These are phyloP conservation scores for Poteriospumella lacustris DNA, from an alignment of 108 stramenopile species.

Conservation along the genomic window DNA sequence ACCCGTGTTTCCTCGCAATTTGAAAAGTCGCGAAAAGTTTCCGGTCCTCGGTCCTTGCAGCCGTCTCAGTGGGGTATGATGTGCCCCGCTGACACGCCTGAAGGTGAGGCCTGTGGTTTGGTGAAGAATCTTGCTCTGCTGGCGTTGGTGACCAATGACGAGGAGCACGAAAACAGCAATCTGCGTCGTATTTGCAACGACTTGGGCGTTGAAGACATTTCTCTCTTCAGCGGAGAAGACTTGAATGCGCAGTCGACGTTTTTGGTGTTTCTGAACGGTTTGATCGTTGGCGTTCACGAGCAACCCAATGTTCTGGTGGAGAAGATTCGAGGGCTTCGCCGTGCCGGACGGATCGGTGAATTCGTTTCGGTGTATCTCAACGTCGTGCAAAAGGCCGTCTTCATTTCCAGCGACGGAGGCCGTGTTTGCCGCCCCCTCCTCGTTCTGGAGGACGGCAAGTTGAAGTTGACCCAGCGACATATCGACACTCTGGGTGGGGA, in stretches of 20 bases:
- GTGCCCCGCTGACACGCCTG: constrained; percentile 96
- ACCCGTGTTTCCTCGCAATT: constrained; percentile 92
- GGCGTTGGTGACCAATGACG: constrained; percentile 93
- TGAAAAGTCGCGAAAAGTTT: constrained; percentile 93
- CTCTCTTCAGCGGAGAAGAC: constrained; percentile 69
- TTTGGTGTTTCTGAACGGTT: constrained; percentile 92
- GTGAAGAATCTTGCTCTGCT: constrained; percentile 97
- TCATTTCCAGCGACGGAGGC: constrained; percentile 94
- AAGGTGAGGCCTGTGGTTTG: constrained; percentile 95
- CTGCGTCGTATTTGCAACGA: constrained; percentile 81
- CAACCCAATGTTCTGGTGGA: not conserved
- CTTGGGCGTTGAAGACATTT: constrained; percentile 88
- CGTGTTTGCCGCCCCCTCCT: constrained; percentile 93
- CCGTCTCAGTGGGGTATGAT: constrained; percentile 98
- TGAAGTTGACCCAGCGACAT: constrained; percentile 35
- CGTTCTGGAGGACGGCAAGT: constrained; percentile 45
- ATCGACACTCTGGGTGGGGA: constrained; percentile 55
- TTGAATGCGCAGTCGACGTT: constrained; percentile 57
- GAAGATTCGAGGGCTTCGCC: not conserved
- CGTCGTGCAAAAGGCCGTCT: constrained; percentile 83
- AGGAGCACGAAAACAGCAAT: constrained; percentile 68
- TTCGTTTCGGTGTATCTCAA: constrained; percentile 93
- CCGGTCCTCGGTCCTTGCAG: constrained; percentile 91
- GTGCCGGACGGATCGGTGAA: constrained; percentile 59
- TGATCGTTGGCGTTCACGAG: constrained; percentile 65